Evolutionary conservation across 768 basidiomycete genomes (phyloP).

Genomic region (Tubosaeta sp.): DNA sequence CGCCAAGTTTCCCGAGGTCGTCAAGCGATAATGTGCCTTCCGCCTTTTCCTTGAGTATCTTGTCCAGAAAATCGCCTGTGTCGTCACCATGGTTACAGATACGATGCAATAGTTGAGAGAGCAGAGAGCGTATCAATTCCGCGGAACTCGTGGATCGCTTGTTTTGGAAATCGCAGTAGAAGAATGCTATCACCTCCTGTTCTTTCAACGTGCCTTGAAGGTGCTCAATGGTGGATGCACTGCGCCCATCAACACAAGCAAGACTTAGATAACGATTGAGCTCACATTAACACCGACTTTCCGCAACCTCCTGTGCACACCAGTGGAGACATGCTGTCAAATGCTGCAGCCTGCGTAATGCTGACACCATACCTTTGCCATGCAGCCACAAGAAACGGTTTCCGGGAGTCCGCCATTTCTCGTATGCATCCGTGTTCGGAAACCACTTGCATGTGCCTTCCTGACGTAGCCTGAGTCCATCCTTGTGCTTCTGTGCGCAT

Average conservation of each 20-base stretch:
- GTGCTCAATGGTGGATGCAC: slow-evolving; percentile 4
- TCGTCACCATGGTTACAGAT: background rate
- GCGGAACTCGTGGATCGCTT: background rate
- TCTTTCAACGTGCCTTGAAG: background rate
- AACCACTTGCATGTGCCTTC: slow-evolving; percentile 2
- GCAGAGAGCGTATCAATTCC: slow-evolving; percentile 1
- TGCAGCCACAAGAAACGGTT: slow-evolving; percentile 1
- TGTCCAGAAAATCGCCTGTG: background rate
- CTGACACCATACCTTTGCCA: background rate
- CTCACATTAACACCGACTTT: slow-evolving; percentile 1
- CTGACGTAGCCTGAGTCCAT: background rate
- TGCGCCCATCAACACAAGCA: background rate
- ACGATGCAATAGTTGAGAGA: background rate
- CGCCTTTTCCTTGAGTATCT: background rate
- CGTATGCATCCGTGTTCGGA: background rate
- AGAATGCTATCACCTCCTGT: background rate
- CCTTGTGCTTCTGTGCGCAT: background rate
- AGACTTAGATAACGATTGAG: background rate
- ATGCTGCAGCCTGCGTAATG: background rate
- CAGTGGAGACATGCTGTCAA: background rate
- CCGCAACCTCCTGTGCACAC: background rate
- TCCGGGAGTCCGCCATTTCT: background rate
- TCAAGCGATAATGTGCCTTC: background rate
- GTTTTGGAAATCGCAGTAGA: slow-evolving; percentile 5
- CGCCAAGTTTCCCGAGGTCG: background rate